Evolutionary conservation across 2,329 filamentous ascomycete genomes (phyloP), one percentile per base, ranked within the genome.

Genomic region (Penicillium sp.): DNA sequence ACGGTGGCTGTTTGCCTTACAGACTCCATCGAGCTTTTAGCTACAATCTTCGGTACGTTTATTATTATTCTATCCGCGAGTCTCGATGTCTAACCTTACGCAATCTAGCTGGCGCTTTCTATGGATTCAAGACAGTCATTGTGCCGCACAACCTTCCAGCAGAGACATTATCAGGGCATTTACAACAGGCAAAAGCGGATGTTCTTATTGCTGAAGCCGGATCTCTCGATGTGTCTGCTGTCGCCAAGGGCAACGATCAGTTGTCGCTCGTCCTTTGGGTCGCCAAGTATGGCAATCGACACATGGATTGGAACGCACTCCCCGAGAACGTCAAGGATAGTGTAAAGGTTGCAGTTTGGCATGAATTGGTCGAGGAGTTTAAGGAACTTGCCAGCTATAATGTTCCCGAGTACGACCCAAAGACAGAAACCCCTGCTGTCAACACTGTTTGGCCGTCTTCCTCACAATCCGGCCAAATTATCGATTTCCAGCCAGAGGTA

Each of bases 221-320:
- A 42, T 86, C 89, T n/a, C 84, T 97, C 57, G 90, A 94, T 23
- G 86, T 96, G 43, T 87, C 91, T 61, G 78, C 83, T 38, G 83
- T 96, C 13, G 83, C 86, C 52, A 85, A 87, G 67, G 82, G 81
- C 53, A 91, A 90, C 68, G 82, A 87, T 6, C 82, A 83, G 38
- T 82, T 99, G 45, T 87, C 87, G 60, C 86, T 92, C 65, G 82
- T 96, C 33, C 84, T 97, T 66, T 97, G 93, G 91, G 93, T 97
- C 13, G 91, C 96, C 6, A 93, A 97, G 68, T 85, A 91, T 69
- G 91, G 91, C 42, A 97, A 88, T 78, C 86, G 86, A 66, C 93
- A 97, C 72, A 89, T 99, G 83, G 93, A 96, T 75, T 99, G 93
- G 93, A 93, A 91, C 66, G 90, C 93, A 71, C 85, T 93, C 2